A percentile compares a stretch with the other conserved stretches of the same genome.
Evolutionary conservation across 495 filamentous ascomycete species (phyloP).

Genomic region (Penicillium cinerascens): DNA sequence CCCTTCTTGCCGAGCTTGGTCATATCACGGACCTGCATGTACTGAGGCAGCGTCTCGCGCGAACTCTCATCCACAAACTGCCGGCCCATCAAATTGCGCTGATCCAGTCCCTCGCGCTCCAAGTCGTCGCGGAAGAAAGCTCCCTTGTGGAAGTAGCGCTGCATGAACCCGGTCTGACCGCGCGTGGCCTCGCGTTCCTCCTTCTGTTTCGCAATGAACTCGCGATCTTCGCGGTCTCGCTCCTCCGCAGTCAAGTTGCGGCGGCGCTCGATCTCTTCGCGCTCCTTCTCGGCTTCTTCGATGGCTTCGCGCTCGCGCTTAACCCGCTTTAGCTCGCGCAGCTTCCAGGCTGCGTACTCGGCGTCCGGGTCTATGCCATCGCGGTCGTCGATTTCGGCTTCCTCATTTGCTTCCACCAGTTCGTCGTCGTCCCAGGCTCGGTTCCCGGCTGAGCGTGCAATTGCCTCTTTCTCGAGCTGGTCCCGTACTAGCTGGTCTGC

Average conservation of each 20-base stretch:
- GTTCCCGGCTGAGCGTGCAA: constrained; percentile 68
- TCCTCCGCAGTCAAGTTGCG: constrained; percentile 84
- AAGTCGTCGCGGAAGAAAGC: constrained; percentile 88
- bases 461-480: constrained; percentile 75
- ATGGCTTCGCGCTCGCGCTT: constrained; percentile 82
- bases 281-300: constrained; percentile 77
- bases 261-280: constrained; percentile 84
- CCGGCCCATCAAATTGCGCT: constrained; percentile 76
- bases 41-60: constrained; percentile 79
- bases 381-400: constrained; percentile 73
- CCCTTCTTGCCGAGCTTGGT: constrained; percentile 92
- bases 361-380: constrained; percentile 86
- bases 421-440: constrained; percentile 87
- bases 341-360: constrained; percentile 89
- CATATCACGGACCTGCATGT: constrained; percentile 91
- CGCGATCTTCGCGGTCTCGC: constrained; percentile 79
- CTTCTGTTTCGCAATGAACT: constrained; percentile 70
- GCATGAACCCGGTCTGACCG: constrained; percentile 87
- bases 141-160: constrained; percentile 95
- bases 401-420: constrained; percentile 55
- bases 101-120: constrained; percentile 66
- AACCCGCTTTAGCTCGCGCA: constrained; percentile 84
- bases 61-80: constrained; percentile 74
- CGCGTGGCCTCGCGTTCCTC: constrained; percentile 77
- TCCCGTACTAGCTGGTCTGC: constrained; percentile 81